Evolutionary conservation across 345 rosid species (phyloP).

Genomic region (Populus deltoides): DNA sequence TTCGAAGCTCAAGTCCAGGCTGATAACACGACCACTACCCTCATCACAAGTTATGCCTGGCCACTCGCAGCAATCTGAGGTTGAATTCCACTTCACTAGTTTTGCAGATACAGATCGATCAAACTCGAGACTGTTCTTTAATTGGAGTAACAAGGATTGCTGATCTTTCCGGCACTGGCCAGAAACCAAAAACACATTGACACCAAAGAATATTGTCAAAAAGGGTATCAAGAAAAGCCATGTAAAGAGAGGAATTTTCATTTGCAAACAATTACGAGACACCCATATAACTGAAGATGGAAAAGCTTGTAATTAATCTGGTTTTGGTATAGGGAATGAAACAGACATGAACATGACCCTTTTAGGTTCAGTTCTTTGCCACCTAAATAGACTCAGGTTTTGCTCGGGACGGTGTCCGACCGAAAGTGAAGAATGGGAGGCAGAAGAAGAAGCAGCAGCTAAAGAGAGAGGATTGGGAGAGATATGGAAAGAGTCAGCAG

Average conservation of each 20-base stretch:
- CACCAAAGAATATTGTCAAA: neutral
- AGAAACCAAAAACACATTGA: conserved; percentile 8
- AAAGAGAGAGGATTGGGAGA: neutral
- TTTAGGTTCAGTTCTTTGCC: neutral
- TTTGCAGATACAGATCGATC: neutral
- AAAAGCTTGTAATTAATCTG: neutral
- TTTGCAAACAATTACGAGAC: neutral
- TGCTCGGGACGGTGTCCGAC: neutral
- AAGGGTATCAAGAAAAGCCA: conserved; percentile 5
- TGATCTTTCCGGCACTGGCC: conserved; percentile 39
- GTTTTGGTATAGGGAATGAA: neutral
- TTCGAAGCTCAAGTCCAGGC: conserved; percentile 41
- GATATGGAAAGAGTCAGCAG: neutral
- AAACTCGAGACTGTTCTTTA: conserved; percentile 30
- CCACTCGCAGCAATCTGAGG: conserved; percentile 38
- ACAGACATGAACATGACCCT: neutral
- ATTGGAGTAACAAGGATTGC: conserved; percentile 29
- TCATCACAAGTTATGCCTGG: conserved; percentile 42
- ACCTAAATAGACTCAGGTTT: neutral
- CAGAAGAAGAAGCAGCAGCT: neutral
- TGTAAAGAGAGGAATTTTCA: conserved; percentile 7
- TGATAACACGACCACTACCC: conserved; percentile 32
- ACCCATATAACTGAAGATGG: neutral
- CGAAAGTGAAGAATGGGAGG: neutral
- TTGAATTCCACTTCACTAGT: conserved; percentile 31